Evolutionary conservation across 441 rosid genomes (phyloP).

Genomic region (Theobroma grandiflorum): DNA sequence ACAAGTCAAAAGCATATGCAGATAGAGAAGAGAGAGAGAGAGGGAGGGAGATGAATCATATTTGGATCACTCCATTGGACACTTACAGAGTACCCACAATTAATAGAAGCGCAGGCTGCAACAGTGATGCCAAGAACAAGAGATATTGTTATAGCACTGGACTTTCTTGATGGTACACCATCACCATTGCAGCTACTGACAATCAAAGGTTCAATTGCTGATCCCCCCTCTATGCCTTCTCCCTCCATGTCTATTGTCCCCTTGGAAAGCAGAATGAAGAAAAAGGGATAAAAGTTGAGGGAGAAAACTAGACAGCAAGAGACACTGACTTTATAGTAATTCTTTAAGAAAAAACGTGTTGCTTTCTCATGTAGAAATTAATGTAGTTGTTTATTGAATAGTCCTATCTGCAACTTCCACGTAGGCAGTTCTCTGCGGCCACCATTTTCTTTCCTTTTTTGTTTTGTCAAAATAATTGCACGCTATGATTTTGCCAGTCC

Average conservation of each 20-base stretch:
- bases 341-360: too few relatives aligned
- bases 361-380: too few relatives aligned
- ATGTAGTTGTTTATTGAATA: too few relatives aligned
- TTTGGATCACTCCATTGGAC: neutral
- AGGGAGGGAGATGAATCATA: neutral
- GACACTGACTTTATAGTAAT: too few relatives aligned
- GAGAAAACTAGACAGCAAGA: neutral
- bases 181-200: neutral
- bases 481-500: too few relatives aligned
- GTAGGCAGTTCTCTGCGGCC: too few relatives aligned
- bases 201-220: neutral
- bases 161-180: neutral
- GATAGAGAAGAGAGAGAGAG: too few relatives aligned
- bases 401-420: too few relatives aligned
- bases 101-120: constrained; percentile 3
- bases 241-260: neutral
- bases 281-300: neutral
- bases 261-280: neutral
- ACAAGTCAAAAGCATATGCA: neutral
- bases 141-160: neutral
- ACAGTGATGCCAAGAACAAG: constrained; percentile 15
- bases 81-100: constrained; percentile 17
- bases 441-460: too few relatives aligned
- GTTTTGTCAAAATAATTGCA: too few relatives aligned
- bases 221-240: neutral